Evolutionary conservation across 176 grass and related monocot genomes (phyloP), one percentile per base, ranked within the genome.

Genomic region (Eragrostis curvula): DNA sequence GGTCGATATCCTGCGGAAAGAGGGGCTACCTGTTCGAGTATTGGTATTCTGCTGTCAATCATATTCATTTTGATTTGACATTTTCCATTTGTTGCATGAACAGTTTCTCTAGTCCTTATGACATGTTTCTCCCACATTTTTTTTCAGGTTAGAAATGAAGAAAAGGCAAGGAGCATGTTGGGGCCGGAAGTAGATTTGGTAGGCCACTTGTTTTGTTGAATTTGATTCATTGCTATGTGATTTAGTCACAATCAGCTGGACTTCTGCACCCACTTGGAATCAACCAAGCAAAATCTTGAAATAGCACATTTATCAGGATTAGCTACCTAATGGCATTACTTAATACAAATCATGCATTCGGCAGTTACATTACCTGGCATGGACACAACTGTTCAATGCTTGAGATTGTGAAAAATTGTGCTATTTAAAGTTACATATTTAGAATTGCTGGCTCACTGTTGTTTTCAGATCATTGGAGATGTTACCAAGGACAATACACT

Each of bases 81-180:
- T 28, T 59, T 63, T 57, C 6, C 27, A 7, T 58, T 58, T 67
- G 10, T 46, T 61, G 53, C 39, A 36, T 65, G 47, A 48, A 59
- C 23, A 58, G 51, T 67, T 74, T 12, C 12, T 74, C 23, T 32
- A 12, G 52, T 18, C 9, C 8, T 71, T 64, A 32, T 77, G 66
- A 44, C 39, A 56, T 61, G 27, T 55, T 30, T 49, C 49, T 85
- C 80, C 55, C 25, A 10, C 55, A 59, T 55, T 77, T 66, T 79
- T 48, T n/a, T 85, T 71, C 88, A 95, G 96, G 90, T 84, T 85
- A 93, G 90, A 86, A 98, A 98, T 80, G 73, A 88, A 86, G 92
- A 93, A 69, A 98, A 98, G 85, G 96, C 90, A 25, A 95, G 90
- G 80, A 86, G 64, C 52, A 98, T 98, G 96, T 78, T 98, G 79